Evolutionary conservation across 768 basidiomycete genomes (phyloP), one percentile per base, ranked within the genome.

Genomic region (Rhizopogon salebrosus): DNA sequence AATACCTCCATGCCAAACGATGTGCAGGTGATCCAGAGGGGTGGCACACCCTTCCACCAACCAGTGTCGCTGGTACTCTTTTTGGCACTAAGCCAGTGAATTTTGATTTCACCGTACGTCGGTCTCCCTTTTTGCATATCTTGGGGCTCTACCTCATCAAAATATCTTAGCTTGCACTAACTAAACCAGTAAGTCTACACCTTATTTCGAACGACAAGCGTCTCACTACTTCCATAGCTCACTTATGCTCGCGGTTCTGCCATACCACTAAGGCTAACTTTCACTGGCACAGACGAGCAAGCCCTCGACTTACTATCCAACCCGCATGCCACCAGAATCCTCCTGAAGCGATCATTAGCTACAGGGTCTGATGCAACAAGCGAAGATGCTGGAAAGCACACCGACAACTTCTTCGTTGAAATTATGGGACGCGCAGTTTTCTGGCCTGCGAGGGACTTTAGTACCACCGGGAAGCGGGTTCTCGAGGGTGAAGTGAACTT

Each of bases 401-500:
- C 75, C 31, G 73, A 78, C 62, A 80, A 77, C 54, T 70, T 71
- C 48, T 80, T 83, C 63, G 55, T 62, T 6, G 69, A 72, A 41
- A 64, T 56, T 20, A 69, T 70, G 16, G 75, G 74, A 7, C 67
- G 69, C 41, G 82, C 75, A 1, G 72, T 72, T 34, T 80, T 82
- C 62, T 85, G 80, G 82, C 45, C 54, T 1, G 23, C 39, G 0
- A 54, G 37, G 27, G 65, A 69, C 20, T 62, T 62, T 14, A 58
- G 62, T 23, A 65, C 60, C 52, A 46, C 53, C 3, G 68, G 69
- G 6, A 68, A 60, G 46, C 70, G 77, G 23, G 58, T 64, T 37
- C 62, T 83, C 13, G 70, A 72, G 48, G 82, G 84, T 6, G 81
- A 84, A 62, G 50, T 85, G 24, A 72, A 76, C 16, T 66, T 82